Evolutionary conservation across 345 rosid genomes (phyloP).

Genomic region (Salix udensis): DNA sequence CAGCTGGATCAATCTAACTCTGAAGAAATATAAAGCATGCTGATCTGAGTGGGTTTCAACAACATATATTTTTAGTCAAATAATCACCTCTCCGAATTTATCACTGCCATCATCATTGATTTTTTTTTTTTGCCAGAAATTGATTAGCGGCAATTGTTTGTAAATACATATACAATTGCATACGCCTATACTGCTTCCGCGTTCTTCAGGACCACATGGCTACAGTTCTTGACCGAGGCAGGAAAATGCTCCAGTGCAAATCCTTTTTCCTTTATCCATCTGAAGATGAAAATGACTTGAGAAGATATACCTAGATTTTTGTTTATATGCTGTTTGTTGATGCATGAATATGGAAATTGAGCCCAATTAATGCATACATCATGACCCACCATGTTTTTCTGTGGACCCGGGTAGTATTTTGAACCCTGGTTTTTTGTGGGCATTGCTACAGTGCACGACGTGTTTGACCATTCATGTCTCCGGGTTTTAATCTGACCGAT

Average conservation of each 20-base stretch:
- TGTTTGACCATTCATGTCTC: no score
- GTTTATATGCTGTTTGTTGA: not conserved
- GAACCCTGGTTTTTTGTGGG: no score
- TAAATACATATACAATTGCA: not conserved
- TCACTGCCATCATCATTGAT: not conserved
- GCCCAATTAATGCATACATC: not conserved
- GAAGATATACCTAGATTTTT: not conserved
- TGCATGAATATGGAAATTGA: not conserved
- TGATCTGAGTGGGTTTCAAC: not conserved
- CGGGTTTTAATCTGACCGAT: no score
- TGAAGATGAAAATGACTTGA: not conserved
- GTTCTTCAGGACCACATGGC: not conserved
- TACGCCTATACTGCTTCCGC: not conserved
- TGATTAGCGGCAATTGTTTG: not conserved
- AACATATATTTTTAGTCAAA: not conserved
- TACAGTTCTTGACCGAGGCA: not conserved
- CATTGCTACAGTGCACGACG: no score
- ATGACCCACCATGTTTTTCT: not conserved
- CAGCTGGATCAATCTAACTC: conserved; percentile 3
- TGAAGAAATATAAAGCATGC: not conserved
- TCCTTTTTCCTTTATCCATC: not conserved
- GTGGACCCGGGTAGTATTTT: not conserved
- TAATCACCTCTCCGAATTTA: not conserved
- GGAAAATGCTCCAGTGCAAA: not conserved
- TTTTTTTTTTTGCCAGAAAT: not conserved